These are phyloP conservation scores for Curvularia lunata DNA, from an alignment of 2,329 filamentous ascomycete species.

Conservation along the genomic window DNA sequence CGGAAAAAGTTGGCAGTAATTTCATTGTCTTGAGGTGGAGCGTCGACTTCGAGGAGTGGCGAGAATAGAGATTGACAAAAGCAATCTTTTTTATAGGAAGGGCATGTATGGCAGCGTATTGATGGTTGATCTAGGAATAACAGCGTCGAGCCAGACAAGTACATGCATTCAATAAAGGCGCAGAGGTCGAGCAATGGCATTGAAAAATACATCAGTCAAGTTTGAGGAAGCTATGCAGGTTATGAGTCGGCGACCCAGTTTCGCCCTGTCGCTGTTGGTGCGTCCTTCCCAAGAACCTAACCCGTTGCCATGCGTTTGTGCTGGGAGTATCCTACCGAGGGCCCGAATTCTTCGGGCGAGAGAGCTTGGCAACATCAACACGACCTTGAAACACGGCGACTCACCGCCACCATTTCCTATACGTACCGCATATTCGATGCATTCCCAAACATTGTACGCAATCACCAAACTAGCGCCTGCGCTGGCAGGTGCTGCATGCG, in stretches of 20 bases:
- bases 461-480: neutral
- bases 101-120: neutral
- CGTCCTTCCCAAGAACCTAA: constrained; percentile 10
- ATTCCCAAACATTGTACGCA: neutral
- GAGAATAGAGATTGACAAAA: neutral
- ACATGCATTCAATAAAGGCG: neutral
- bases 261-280: neutral
- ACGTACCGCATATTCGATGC: neutral
- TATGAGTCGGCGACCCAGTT: neutral
- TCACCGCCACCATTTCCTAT: constrained; percentile 8
- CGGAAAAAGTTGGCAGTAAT: constrained; percentile 23
- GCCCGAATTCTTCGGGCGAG: constrained; percentile 25
- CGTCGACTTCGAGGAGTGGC: neutral
- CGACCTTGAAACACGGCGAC: constrained; percentile 4
- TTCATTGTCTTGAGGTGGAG: constrained; percentile 13
- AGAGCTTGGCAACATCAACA: constrained; percentile 19
- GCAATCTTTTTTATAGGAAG: neutral
- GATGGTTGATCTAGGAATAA: neutral
- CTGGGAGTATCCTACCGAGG: constrained; percentile 16
- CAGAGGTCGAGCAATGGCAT: neutral
- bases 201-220: neutral
- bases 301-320: constrained; percentile 18
- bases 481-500: neutral
- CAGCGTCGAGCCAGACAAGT: neutral
- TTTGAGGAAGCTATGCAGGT: constrained; percentile 3